These are phyloP conservation scores for Tricholomella constricta DNA, from an alignment of 768 basidiomycete genomes.

Conservation along the genomic window DNA sequence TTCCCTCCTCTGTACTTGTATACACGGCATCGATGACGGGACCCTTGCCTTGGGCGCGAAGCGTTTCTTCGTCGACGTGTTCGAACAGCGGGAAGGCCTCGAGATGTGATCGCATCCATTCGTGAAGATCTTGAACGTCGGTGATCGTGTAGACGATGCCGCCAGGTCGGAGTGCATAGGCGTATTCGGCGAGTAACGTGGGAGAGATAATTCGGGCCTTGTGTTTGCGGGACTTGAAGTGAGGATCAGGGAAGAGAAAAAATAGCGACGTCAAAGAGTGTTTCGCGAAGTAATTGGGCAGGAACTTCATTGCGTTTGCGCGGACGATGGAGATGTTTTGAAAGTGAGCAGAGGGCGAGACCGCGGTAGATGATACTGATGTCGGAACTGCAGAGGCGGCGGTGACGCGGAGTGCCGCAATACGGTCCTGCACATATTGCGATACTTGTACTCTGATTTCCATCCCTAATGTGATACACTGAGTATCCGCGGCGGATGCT, in stretches of 20 bases:
- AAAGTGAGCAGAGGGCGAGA: conserved; percentile 47
- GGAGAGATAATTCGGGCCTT: conserved; percentile 98
- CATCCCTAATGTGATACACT: conserved; percentile 62
- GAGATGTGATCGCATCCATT: conserved; percentile 95
- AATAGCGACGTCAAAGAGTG: conserved; percentile 91
- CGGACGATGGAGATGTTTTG: conserved; percentile 93
- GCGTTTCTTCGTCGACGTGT: conserved; percentile 68
- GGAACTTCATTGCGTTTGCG: conserved; percentile 98
- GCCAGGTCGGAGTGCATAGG: conserved; percentile 89
- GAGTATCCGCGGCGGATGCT: conserved; percentile 3
- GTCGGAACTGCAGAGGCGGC: conserved; percentile 42
- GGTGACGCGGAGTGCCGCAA: conserved; percentile 84
- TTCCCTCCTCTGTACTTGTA: conserved; percentile 92
- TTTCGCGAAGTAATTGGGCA: conserved; percentile 93
- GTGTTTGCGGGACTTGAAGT: conserved; percentile 97
- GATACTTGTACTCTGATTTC: conserved; percentile 97
- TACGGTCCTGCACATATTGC: conserved; percentile 93
- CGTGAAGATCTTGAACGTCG: conserved; percentile 90
- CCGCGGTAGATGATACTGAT: conserved; percentile 10
- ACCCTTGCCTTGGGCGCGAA: conserved; percentile 77
- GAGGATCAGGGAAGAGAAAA: conserved; percentile 98
- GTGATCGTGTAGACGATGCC: conserved; percentile 98
- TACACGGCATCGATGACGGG: conserved; percentile 81
- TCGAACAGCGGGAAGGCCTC: conserved; percentile 87
- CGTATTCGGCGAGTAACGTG: conserved; percentile 96